Conservation (phyloP, 306 rosid species). For the Fragaria vesca region DNA sequence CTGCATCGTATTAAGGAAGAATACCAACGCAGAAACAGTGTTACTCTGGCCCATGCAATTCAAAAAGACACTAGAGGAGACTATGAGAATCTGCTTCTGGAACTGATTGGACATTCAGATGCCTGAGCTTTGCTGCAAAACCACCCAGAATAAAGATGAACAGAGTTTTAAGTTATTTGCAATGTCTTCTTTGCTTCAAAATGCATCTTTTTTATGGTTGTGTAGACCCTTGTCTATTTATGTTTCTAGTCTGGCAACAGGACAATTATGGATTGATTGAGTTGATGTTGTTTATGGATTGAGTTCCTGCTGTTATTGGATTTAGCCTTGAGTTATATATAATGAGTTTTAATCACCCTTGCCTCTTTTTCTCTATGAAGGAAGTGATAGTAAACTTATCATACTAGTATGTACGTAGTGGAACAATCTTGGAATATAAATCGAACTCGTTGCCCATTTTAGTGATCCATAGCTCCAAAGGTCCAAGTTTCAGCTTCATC, state of each 20-base stretch:
- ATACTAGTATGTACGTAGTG: too few relatives aligned
- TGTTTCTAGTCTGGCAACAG: not conserved
- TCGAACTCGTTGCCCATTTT: too few relatives aligned
- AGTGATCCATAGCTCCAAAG: not conserved
- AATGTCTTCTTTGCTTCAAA: not conserved
- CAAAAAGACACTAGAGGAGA: conserved; percentile 76
- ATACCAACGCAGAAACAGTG: conserved; percentile 70
- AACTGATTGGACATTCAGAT: conserved; percentile 54
- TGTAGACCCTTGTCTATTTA: not conserved
- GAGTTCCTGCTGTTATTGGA: not conserved
- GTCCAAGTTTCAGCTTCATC: not conserved
- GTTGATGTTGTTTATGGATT: not conserved
- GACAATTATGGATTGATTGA: not conserved
- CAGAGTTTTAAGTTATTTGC: not conserved
- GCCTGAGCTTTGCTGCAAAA: conserved; percentile 33
- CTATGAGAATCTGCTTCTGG: conserved; percentile 66
- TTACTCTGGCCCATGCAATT: conserved; percentile 61
- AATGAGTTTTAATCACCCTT: too few relatives aligned
- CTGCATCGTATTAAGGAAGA: conserved; percentile 72
- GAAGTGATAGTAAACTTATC: not conserved
- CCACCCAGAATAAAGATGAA: conserved; percentile 5
- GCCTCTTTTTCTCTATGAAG: not conserved
- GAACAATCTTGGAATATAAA: too few relatives aligned
- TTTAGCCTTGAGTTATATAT: not conserved
- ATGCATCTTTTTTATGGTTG: not conserved